Evolutionary conservation across 169 alveolate species (phyloP).

Genomic region (Eimeria sp.): DNA sequence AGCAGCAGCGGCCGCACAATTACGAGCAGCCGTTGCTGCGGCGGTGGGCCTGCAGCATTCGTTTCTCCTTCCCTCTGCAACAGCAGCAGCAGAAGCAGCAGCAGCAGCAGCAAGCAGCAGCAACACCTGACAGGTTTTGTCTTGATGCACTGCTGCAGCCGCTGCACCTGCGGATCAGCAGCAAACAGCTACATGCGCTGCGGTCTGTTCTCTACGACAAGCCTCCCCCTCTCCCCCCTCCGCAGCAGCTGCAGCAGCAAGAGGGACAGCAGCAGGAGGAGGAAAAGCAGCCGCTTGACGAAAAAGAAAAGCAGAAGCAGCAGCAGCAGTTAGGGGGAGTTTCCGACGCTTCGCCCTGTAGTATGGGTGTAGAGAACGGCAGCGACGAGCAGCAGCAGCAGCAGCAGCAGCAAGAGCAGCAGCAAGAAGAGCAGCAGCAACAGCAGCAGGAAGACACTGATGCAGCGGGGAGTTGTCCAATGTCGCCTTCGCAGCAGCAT

Average conservation of each 20-base stretch:
- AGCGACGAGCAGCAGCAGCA: constrained; percentile 11
- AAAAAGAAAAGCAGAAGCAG: neutral
- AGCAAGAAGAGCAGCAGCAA: constrained; percentile 10
- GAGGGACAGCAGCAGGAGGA: constrained; percentile 1
- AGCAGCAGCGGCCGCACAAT: constrained; percentile 31
- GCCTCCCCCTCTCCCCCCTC: constrained; percentile 3
- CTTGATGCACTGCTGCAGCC: constrained; percentile 54
- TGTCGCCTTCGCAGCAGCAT: neutral
- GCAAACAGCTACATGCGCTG: constrained; percentile 56
- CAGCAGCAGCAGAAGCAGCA: constrained; percentile 61
- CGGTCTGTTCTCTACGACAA: neutral
- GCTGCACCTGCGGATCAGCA: constrained; percentile 51
- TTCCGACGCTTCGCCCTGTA: neutral
- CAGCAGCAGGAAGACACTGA: neutral
- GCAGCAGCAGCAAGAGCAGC: constrained; percentile 19
- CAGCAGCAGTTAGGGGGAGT: neutral
- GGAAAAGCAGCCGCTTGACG: neutral
- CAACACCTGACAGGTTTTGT: constrained; percentile 15
- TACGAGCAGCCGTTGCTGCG: constrained; percentile 55
- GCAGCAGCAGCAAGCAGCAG: constrained; percentile 51
- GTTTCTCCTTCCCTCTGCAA: constrained; percentile 41
- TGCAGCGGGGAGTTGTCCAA: neutral
- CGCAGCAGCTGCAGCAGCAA: constrained; percentile 12
- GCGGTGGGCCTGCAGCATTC: constrained; percentile 27
- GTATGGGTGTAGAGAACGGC: neutral